A percentile compares a stretch with the other conserved stretches of the same genome.
Evolutionary conservation across 2,329 filamentous ascomycete genomes (phyloP).

Genomic region (Bisporella sp.): DNA sequence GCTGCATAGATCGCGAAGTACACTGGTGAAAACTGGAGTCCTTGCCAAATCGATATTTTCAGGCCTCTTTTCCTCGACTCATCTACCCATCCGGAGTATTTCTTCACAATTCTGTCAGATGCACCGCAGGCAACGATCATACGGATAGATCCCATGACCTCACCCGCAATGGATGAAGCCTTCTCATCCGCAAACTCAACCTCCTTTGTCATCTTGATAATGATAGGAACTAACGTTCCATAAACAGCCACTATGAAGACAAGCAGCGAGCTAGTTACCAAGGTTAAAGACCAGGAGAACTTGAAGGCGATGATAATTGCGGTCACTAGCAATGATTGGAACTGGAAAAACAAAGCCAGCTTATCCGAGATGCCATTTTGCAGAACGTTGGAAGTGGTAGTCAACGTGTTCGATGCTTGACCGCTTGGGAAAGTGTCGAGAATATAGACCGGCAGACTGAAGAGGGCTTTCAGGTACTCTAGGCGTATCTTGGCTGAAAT

Average conservation of each 20-base stretch:
- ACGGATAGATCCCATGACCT: slow-evolving; percentile 51
- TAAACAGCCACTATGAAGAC: slow-evolving; percentile 47
- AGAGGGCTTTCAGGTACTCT: slow-evolving; percentile 56
- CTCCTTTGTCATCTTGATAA: slow-evolving; percentile 43
- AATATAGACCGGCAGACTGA: slow-evolving; percentile 59
- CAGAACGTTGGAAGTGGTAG: slow-evolving; percentile 57
- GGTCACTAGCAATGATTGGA: not conserved
- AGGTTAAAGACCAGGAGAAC: slow-evolving; percentile 51
- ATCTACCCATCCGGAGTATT: slow-evolving; percentile 48
- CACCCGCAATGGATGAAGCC: slow-evolving; percentile 52
- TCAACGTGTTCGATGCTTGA: slow-evolving; percentile 38
- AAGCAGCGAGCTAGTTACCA: slow-evolving; percentile 50
- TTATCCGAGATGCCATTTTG: slow-evolving; percentile 61
- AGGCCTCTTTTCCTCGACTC: slow-evolving; percentile 38
- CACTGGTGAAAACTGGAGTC: slow-evolving; percentile 42
- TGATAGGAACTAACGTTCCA: slow-evolving; percentile 44
- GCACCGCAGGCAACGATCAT: slow-evolving; percentile 59
- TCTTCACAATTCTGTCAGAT: slow-evolving; percentile 44
- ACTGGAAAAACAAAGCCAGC: slow-evolving; percentile 30
- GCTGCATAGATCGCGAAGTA: slow-evolving; percentile 4
- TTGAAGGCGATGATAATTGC: slow-evolving; percentile 37
- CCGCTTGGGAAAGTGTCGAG: slow-evolving; percentile 52
- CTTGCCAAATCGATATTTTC: slow-evolving; percentile 42
- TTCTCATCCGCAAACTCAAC: slow-evolving; percentile 45
- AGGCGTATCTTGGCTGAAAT: slow-evolving; percentile 55